Evolutionary conservation across 305 asterid genomes (phyloP), one percentile per base, ranked within the genome.

Genomic region (Fraxinus albicans): DNA sequence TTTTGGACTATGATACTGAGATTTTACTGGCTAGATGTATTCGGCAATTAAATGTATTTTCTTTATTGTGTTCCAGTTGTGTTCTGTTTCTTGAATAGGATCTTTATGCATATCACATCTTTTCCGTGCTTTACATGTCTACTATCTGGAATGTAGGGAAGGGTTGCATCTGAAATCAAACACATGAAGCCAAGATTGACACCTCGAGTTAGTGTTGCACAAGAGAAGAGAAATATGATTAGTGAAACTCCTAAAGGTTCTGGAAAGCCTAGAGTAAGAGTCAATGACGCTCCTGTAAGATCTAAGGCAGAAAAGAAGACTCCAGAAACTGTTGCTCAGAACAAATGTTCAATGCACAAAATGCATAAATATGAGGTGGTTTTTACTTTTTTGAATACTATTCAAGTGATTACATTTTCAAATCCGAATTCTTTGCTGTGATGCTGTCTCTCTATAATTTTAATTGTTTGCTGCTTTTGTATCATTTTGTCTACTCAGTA

Each of bases 331-430:
- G 69, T 82, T 69, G 50, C 83, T 83, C 78, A 85, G 60, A 82
- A 50, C 69, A 82, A 85, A 69, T 38, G 36, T 55, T 70, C 89
- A 79, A 81, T 72, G 23, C 80, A 76, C 13, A 87, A 80, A 85
- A 82, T 83, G 53, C 58, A 84, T 25, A 91, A 84, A 80, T 8
- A 55, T 31, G 89, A 89, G 96, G 98, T 94, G 72, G 73, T 60
- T 77, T 77, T 75, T 80, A 67, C 77, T 13, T 78, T 34, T 29
- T 50, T 27, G 55, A 55, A 44, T 70, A 31, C 76, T 80, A 50
- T 73, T 25, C 72, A 15, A 33, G 44, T 73, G 65, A 55, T 34
- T 60, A 2, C 15, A 53, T 69, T 15, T 15, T 78, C 7, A 70
- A 17, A 35, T 50, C 55, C 27, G 5, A 33, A 55, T 60, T 69